Conservation (phyloP, 345 rosid genomes). For the Kernera saxatilis region DNA sequence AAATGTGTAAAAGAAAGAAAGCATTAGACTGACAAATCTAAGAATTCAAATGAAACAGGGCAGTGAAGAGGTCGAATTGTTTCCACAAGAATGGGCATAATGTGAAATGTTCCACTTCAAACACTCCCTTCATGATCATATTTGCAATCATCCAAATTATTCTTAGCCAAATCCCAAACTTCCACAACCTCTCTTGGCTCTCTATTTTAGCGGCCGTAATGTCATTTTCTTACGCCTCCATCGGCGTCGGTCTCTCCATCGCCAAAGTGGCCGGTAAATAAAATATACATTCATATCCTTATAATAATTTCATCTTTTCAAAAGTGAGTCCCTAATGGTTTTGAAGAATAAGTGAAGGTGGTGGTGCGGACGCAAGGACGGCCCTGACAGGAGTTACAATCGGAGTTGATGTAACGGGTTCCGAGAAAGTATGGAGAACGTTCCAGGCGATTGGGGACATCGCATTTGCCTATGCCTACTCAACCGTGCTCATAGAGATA, state of each 20-base stretch:
- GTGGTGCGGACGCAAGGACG: constrained; percentile 38
- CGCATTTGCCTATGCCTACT: constrained; percentile 82
- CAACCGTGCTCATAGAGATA: constrained; percentile 75
- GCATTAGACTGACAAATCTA: neutral
- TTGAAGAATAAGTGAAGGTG: constrained; percentile 9
- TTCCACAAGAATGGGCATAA: constrained; percentile 65
- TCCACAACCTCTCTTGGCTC: constrained; percentile 86
- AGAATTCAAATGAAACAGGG: constrained; percentile 38
- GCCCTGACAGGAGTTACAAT: constrained; percentile 48
- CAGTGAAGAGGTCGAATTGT: constrained; percentile 71
- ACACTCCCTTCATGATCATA: constrained; percentile 56
- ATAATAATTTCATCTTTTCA: neutral
- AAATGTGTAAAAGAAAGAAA: neutral
- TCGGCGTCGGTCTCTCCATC: constrained; percentile 74
- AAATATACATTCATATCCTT: neutral
- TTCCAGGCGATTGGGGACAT: constrained; percentile 78
- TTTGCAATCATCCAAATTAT: constrained; percentile 66
- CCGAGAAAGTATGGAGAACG: constrained; percentile 74
- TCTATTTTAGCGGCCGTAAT: constrained; percentile 77
- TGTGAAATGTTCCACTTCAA: constrained; percentile 48
- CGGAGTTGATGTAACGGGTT: constrained; percentile 61
- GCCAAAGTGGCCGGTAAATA: constrained; percentile 42
- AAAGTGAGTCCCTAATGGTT: neutral
- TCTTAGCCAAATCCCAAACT: constrained; percentile 82
- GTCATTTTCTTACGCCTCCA: constrained; percentile 76